phyloP scores from a whole-genome alignment of 495 filamentous ascomycete species.

The Neurospora tetraspora region DNA sequence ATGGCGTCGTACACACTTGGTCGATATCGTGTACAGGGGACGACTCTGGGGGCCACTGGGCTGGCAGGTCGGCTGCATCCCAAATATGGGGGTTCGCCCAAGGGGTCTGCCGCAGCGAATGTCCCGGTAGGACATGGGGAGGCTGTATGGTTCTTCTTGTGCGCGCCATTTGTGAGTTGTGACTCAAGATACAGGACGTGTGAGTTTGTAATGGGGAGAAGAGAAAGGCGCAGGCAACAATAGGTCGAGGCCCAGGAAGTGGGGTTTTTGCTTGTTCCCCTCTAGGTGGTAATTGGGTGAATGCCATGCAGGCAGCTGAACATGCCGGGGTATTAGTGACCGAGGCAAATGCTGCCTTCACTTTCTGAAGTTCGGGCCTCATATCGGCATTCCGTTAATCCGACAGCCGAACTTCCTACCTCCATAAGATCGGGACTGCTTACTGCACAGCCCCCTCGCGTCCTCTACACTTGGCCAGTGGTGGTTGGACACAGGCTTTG shows the following conservation, averaged over 20 bases:
- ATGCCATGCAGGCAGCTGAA: too few relatives aligned
- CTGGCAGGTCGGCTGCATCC: neutral
- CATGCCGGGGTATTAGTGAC: too few relatives aligned
- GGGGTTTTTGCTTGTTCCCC: neutral
- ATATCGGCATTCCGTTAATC: neutral
- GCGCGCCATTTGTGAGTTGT: neutral
- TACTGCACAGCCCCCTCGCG: neutral
- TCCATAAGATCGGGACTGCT: neutral
- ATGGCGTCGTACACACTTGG: neutral
- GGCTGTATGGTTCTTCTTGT: neutral
- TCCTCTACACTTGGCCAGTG: neutral
- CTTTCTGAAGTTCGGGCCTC: neutral
- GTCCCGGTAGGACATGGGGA: neutral
- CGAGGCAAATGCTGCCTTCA: neutral
- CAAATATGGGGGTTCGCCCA: neutral
- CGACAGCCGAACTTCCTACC: neutral
- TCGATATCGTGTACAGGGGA: neutral
- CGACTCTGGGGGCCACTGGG: neutral
- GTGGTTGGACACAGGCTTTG: neutral
- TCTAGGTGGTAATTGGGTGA: neutral
- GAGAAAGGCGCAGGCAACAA: neutral
- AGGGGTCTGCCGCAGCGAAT: neutral
- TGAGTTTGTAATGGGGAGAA: neutral
- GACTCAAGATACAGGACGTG: neutral
- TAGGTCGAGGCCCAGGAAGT: too few relatives aligned